Base-by-base conservation (phyloP, 2,329 filamentous ascomycete genomes). In the Arachnopeziza araneosa region DNA sequence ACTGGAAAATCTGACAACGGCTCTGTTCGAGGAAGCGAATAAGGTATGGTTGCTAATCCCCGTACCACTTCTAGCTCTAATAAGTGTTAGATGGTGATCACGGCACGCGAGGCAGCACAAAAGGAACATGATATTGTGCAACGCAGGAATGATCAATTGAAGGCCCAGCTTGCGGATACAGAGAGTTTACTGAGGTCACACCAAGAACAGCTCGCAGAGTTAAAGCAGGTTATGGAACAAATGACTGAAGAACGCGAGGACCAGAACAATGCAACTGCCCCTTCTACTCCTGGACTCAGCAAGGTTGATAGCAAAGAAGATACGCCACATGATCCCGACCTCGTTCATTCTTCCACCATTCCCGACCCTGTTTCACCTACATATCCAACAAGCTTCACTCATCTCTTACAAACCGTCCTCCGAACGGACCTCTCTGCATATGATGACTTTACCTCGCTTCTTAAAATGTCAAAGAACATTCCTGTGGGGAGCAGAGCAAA, bases 21-120 rank as follows among this genome's bases (percentile, higher is more conserved):
- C 91, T 26, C 81, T 99, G n/a, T 99, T 99, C 64, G 92, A 98
- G 72, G 93, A 99, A 78, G 95, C 95, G 55, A 98, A 99, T 77
- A 93, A 89, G 75, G 84, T 86, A 72, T 61, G 75, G 72, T 53
- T 21, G 21, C 44, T 12, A 19, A 12, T 22, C 32, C 24, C 10
- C 12, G 24, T 26, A 24, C 17, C 32, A 19, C 2, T 21, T 54
- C 30, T 24, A 53, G 48, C n/a, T 60, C 90, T 95, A 54, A 86
- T 84, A 90, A 90, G 36, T 36, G 88, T 92, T 64, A 86, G 80
- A 98, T 99, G 93, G 95, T 99, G 56, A 90, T 93, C 50, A 86
- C 85, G 19, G 93, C 93, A 48, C 91, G 96, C 71, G 91, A 93
- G 73, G 91, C 96, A 63, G 92, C 95, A 9, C 87, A 92, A 63